Evolutionary conservation across 176 grass and related monocot species (phyloP), one percentile per base, ranked within the genome.

Genomic region (Oryza rufipogon): DNA sequence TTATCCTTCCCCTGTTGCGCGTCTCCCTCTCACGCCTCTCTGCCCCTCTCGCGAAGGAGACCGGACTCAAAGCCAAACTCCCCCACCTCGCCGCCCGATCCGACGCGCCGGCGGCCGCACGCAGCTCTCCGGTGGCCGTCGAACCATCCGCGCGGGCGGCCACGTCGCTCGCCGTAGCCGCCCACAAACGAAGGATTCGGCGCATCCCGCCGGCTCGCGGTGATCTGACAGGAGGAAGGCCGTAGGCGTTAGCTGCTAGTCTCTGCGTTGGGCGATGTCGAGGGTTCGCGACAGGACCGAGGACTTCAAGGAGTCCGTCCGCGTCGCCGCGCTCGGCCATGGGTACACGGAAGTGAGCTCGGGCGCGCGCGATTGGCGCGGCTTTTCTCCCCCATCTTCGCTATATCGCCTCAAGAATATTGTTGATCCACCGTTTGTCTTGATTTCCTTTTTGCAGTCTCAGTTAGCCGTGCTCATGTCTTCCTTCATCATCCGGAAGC

Each of bases 401-500:
- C 30, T 17, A 25, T 19, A 52, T 12, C 7, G 2, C 38, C 20
- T 83, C 17, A 73, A 45, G 32, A 80, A 54, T 74, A 2, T 9
- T 19, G 41, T 11, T 76, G 63, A 80, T 17, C 78, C 65, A 12
- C 70, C 12, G 28, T 26, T 77, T 17, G 23, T 80, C 32, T 68
- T 66, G 64, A 56, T 68, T 64, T 64, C 22, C 7, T 16, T 80
- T 88, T 73, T 68, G 67, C 81, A 95, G 93, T 75, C 91, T 13
- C 86, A 99, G 66, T 74, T 99, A 84, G 89, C 91, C 9, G 91
- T 78, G 73, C 81, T 94, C 45, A 92, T 94, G 85, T 88, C 91
- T 42, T 92, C 91, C 26, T 98, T 98, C 65, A 98, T 98, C 86
- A 92, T 98, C 70, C 89, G 91, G 78, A 98, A 94, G 79, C 90